Conservation (phyloP, 345 rosid species). For the Eucalyptus microcorys region DNA sequence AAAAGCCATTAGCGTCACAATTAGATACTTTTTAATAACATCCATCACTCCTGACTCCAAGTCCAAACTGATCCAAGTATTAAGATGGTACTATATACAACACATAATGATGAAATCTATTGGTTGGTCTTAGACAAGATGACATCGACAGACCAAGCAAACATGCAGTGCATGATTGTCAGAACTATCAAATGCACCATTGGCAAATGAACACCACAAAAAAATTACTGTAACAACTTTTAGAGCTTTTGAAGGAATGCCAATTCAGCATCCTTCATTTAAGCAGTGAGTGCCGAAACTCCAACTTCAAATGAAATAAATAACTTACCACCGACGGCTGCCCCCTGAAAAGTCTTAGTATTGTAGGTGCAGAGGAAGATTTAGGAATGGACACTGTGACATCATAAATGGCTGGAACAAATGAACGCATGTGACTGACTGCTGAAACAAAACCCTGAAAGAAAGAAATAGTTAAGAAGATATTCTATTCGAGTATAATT, state of each 20-base stretch:
- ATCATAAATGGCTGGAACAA: constrained; percentile 94
- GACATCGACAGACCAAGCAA: background rate
- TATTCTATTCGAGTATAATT: background rate
- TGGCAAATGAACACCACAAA: background rate
- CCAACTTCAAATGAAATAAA: background rate
- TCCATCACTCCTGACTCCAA: background rate
- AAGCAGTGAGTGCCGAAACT: background rate
- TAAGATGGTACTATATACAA: background rate
- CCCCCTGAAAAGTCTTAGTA: constrained; percentile 72
- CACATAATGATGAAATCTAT: background rate
- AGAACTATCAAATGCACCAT: background rate
- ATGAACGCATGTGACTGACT: constrained; percentile 81
- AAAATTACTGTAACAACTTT: background rate
- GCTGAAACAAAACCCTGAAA: constrained; percentile 96
- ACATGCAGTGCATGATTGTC: background rate
- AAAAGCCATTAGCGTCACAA: background rate
- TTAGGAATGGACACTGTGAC: constrained; percentile 72
- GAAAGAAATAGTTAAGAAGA: background rate
- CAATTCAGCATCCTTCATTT: background rate
- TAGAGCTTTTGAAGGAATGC: background rate
- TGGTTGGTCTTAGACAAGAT: background rate
- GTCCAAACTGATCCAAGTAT: background rate
- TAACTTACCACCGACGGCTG: constrained; percentile 80
- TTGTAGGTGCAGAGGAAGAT: constrained; percentile 69
- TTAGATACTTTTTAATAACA: background rate